Evolutionary conservation across 805 yeast genomes (phyloP).

Genomic region (Candida sithepensis): DNA sequence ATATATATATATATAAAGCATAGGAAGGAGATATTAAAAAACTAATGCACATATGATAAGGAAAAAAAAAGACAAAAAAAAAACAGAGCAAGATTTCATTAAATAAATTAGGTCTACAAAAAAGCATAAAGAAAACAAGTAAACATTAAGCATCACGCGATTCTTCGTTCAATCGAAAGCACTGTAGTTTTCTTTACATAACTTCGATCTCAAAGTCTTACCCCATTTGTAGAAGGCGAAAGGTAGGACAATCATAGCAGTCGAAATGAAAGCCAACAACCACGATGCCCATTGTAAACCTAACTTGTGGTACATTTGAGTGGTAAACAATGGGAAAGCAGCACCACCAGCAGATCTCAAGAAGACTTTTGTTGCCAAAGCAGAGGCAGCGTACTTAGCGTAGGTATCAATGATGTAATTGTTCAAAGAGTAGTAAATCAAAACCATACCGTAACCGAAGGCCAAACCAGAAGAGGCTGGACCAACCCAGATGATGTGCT

Average conservation of each 20-base stretch:
- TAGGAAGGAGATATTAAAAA: background rate
- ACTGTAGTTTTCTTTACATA: slow-evolving; percentile 64
- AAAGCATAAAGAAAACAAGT: too few relatives aligned
- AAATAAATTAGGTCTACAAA: background rate
- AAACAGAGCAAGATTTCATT: background rate
- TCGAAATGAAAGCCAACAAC: slow-evolving; percentile 70
- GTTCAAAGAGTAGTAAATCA: slow-evolving; percentile 56
- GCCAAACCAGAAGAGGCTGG: slow-evolving; percentile 59
- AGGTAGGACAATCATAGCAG: slow-evolving; percentile 74
- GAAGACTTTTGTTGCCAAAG: slow-evolving; percentile 78
- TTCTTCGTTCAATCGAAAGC: slow-evolving; percentile 22
- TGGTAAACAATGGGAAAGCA: slow-evolving; percentile 78
- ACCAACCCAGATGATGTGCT: slow-evolving; percentile 64
- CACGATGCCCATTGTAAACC: slow-evolving; percentile 82
- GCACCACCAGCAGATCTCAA: slow-evolving; percentile 83
- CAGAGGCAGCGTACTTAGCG: slow-evolving; percentile 75
- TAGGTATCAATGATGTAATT: slow-evolving; percentile 90
- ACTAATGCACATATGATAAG: background rate
- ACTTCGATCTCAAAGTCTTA: slow-evolving; percentile 52
- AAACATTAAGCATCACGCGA: background rate
- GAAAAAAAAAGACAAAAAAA: background rate
- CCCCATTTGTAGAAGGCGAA: slow-evolving; percentile 71
- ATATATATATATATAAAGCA: background rate
- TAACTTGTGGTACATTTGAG: slow-evolving; percentile 71
- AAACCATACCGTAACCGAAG: slow-evolving; percentile 60